Evolutionary conservation across 202 grass and related monocot genomes (phyloP).

Genomic region (Carex arenaria): DNA sequence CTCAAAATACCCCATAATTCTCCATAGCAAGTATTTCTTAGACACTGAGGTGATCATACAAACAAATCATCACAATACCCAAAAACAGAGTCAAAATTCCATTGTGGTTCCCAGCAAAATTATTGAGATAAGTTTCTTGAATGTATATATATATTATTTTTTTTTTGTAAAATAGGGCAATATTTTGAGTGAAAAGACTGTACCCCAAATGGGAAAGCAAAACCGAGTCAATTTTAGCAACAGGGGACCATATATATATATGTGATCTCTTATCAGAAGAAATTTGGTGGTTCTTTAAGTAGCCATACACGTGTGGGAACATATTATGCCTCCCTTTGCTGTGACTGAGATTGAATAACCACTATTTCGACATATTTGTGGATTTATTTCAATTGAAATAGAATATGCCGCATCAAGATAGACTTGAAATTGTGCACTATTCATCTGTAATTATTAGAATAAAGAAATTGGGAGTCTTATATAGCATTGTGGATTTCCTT

Average conservation of each 20-base stretch:
- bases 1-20: no score
- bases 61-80: no score
- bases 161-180: background rate
- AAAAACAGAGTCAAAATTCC: background rate
- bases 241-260: background rate
- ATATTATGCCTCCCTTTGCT: background rate
- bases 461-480: background rate
- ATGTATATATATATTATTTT: background rate
- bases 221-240: background rate
- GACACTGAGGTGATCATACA: no score
- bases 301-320: background rate
- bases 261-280: background rate
- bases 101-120: background rate
- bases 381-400: background rate
- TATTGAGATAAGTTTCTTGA: background rate
- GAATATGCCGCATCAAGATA: background rate
- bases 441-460: background rate
- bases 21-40: no score
- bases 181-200: background rate
- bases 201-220: background rate
- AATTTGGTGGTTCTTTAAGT: conserved; percentile 21
- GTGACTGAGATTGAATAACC: background rate
- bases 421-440: background rate
- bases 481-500: background rate
- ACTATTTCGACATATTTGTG: background rate